phyloP scores from a whole-genome alignment of 495 filamentous ascomycete genomes.

The Patellaria atrata region DNA sequence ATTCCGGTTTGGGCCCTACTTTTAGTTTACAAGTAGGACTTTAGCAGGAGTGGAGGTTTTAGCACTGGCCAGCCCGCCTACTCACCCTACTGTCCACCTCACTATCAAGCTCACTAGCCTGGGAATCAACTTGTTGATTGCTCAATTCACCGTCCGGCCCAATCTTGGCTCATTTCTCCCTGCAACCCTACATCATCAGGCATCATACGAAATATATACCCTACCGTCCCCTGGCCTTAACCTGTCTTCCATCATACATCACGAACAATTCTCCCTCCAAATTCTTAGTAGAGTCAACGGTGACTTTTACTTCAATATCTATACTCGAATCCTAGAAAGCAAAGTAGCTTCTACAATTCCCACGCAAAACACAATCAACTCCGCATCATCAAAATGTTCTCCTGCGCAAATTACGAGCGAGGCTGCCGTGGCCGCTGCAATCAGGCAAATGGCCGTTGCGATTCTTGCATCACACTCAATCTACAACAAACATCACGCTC shows the following conservation, averaged over 20 bases:
- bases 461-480: conserved; percentile 21
- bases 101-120: too few species aligned
- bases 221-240: conserved; percentile 1
- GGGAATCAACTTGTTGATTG: too few species aligned
- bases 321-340: background rate
- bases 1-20: too few species aligned
- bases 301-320: background rate
- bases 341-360: background rate
- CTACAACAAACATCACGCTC: conserved; percentile 13
- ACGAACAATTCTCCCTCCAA: conserved; percentile 3
- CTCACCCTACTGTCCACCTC: too few species aligned
- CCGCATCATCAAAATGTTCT: conserved; percentile 19
- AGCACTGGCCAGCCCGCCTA: too few species aligned
- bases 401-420: conserved; percentile 26
- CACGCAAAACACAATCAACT: background rate
- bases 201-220: conserved; percentile 14
- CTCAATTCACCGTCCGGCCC: too few species aligned
- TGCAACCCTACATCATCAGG: conserved; percentile 16
- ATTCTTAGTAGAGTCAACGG: background rate
- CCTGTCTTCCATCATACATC: conserved; percentile 2
- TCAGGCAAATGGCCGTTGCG: conserved; percentile 17
- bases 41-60: too few species aligned
- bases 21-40: too few species aligned
- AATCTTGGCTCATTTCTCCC: conserved; percentile 1
- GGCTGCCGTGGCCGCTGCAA: conserved; percentile 24